phyloP scores from a whole-genome alignment of 768 basidiomycete species.

The Sarcodon sp. region DNA sequence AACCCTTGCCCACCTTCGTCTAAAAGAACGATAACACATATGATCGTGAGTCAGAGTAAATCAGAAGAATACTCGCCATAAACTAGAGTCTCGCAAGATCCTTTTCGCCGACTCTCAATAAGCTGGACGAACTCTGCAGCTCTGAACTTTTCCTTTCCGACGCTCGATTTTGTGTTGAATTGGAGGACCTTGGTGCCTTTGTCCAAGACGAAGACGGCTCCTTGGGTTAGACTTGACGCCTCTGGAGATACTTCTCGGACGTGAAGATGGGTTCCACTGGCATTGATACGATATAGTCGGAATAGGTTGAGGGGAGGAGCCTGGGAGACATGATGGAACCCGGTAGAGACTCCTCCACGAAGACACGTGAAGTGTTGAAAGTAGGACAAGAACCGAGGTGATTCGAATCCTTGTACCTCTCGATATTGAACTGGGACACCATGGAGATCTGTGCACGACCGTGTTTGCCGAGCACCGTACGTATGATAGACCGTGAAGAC shows the following conservation, averaged over 20 bases:
- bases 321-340: constrained; percentile 35
- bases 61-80: constrained; percentile 24
- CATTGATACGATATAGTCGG: constrained; percentile 38
- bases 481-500: too few relatives aligned
- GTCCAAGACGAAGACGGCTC: constrained; percentile 49
- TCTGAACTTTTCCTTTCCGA: constrained; percentile 45
- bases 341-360: constrained; percentile 35
- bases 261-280: constrained; percentile 12
- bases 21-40: constrained; percentile 8
- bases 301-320: constrained; percentile 28
- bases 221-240: constrained; percentile 34
- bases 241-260: constrained; percentile 36
- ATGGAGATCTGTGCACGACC: constrained; percentile 28
- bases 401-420: constrained; percentile 49
- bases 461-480: too few relatives aligned
- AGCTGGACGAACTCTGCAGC: constrained; percentile 46
- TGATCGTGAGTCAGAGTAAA: not conserved
- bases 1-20: constrained; percentile 40
- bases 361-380: constrained; percentile 33
- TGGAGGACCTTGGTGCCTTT: constrained; percentile 40
- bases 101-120: constrained; percentile 27
- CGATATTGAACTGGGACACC: constrained; percentile 48
- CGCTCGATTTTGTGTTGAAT: constrained; percentile 40
- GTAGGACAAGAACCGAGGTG: constrained; percentile 34
- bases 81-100: constrained; percentile 30